Evolutionary conservation across 495 filamentous ascomycete genomes (phyloP).

Genomic region (Sordaria brevicollis): DNA sequence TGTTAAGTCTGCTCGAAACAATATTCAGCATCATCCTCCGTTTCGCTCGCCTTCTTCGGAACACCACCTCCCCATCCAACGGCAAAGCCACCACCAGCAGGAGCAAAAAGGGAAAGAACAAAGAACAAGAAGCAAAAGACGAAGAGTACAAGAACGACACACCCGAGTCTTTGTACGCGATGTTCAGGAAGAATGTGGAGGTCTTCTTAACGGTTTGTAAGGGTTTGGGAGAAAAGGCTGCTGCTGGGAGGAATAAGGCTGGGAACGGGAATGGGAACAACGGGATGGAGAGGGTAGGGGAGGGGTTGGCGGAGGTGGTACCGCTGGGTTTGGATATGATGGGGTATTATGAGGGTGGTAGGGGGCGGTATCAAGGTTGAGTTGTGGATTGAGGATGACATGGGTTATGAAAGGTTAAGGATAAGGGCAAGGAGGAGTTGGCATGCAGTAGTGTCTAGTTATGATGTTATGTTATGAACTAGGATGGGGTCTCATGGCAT

Average conservation of each 20-base stretch:
- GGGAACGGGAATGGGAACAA: slow-evolving; percentile 8
- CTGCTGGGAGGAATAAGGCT: slow-evolving; percentile 33
- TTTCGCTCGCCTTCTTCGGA: slow-evolving; percentile 46
- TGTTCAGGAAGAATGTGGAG: slow-evolving; percentile 56
- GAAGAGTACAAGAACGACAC: slow-evolving; percentile 19
- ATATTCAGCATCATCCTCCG: slow-evolving; percentile 62
- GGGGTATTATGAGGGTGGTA: slow-evolving; percentile 37
- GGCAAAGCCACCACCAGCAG: not conserved
- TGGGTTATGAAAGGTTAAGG: not conserved
- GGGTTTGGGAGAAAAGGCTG: slow-evolving; percentile 49
- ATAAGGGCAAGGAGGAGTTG: not conserved
- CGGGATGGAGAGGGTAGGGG: slow-evolving; percentile 17
- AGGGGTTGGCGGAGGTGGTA: slow-evolving; percentile 43
- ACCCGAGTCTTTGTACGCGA: slow-evolving; percentile 44
- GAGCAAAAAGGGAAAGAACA: not conserved
- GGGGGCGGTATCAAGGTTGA: not conserved
- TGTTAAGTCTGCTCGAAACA: slow-evolving; percentile 64
- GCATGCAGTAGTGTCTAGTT: not conserved
- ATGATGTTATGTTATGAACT: not conserved
- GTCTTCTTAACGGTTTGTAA: slow-evolving; percentile 57
- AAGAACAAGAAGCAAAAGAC: not conserved
- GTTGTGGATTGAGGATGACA: not conserved
- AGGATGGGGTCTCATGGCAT: not conserved
- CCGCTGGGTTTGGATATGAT: slow-evolving; percentile 51
- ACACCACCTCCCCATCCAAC: too few relatives aligned